phyloP scores from a whole-genome alignment of 148 eudicot genomes.

The Polygonum aviculare region DNA sequence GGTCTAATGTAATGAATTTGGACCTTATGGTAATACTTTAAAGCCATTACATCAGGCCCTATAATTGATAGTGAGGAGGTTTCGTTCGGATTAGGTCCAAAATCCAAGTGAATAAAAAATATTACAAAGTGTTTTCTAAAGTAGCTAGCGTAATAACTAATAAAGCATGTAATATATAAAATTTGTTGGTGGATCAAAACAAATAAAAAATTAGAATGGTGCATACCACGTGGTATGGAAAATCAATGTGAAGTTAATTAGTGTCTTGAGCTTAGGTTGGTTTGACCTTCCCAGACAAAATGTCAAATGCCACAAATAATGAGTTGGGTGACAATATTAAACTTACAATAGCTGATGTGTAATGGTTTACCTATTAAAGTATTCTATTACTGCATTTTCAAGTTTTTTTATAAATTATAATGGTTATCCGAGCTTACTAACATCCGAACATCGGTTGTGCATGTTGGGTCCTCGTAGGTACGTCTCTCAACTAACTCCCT shows the following conservation, averaged over 20 bases:
- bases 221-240: not conserved
- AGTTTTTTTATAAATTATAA: too few species aligned
- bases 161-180: not conserved
- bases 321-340: conserved; percentile 3
- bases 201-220: not conserved
- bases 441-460: too few species aligned
- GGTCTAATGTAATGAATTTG: too few species aligned
- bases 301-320: not conserved
- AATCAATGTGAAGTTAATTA: not conserved
- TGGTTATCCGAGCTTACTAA: too few species aligned
- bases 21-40: too few species aligned
- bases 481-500: too few species aligned
- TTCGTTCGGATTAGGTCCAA: too few species aligned
- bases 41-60: too few species aligned
- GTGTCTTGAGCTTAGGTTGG: not conserved
- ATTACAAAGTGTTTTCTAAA: too few species aligned
- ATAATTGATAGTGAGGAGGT: too few species aligned
- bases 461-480: too few species aligned
- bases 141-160: not conserved
- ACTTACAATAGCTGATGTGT: not conserved
- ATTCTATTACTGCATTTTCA: not conserved
- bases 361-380: not conserved
- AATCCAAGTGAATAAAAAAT: too few species aligned
- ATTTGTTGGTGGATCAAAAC: not conserved
- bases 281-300: not conserved